Base-by-base conservation (phyloP, 2,329 filamentous ascomycete genomes). In the Elsinoe perseae region DNA sequence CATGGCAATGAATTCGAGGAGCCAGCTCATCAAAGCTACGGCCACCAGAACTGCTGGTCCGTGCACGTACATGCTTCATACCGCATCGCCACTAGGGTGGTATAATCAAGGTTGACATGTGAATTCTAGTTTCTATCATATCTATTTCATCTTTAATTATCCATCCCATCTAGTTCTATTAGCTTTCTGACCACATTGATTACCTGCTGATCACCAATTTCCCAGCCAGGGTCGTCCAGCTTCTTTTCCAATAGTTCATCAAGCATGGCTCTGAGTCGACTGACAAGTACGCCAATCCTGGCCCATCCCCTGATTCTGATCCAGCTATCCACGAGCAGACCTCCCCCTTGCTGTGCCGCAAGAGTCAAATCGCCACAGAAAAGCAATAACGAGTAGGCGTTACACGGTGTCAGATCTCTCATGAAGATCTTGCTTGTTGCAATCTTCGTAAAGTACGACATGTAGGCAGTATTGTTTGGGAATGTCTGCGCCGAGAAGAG, bases 401-500 rank as follows among this genome's bases (percentile, higher is more conserved):
- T 96, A 70, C 96, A 92, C 1, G 93, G 93, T 12, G 92, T 97
- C 46, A 96, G 72, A 65, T 97, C 92, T 20, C 92, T 78, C 21
- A 97, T 83, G 67, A 95, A 97, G 2, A 95, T 82, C 74, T 97
- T 97, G 67, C 82, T 87, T 1, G 91, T 97, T 2, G 87, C 84
- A 73, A 97, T 93, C 71, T 95, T 90, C 54, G 81, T 87, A 70
- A 96, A 96, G 70, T 95, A 97, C 54, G 84, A 86, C 69, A 98
- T 75, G 69, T 92, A 97, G 1, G 82, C 79, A 4, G 86, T 85
- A 53, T 84, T 82, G 6, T 80, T 84, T 2, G 87, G 81, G 67
- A 95, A 95, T 0, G 78, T 80, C 67, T 95, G 88, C 9, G 83
- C 85, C 54, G 85, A 86, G 69, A 97, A 97, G 8, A 97, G 77